These are phyloP conservation scores for Henckelia pumila DNA, from an alignment of 257 asterid species.

Conservation along the genomic window DNA sequence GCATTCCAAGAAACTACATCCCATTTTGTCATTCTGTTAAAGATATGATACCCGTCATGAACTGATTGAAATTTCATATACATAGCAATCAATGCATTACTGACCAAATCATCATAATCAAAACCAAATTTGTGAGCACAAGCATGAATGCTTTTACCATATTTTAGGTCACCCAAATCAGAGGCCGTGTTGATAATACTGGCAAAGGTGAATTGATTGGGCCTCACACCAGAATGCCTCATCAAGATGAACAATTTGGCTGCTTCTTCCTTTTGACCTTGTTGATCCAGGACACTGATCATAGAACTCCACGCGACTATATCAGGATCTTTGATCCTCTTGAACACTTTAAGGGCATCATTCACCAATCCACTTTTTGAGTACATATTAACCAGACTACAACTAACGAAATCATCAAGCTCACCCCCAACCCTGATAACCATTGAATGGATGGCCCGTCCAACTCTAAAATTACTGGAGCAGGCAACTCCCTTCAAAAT, in stretches of 20 bases:
- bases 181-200: conserved; percentile 61
- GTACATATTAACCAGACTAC: conserved; percentile 78
- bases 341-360: conserved; percentile 64
- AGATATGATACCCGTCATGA: conserved; percentile 53
- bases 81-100: conserved; percentile 79
- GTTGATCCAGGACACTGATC: conserved; percentile 66
- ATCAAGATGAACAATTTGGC: conserved; percentile 53
- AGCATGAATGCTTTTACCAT: conserved; percentile 74
- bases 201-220: conserved; percentile 76
- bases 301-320: conserved; percentile 76
- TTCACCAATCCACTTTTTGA: conserved; percentile 56
- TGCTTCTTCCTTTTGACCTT: conserved; percentile 72
- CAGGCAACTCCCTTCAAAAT: conserved; percentile 71
- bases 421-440: conserved; percentile 58
- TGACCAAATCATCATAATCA: conserved; percentile 49
- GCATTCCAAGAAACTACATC: conserved; percentile 81
- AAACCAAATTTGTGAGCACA: conserved; percentile 61
- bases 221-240: conserved; percentile 55
- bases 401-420: conserved; percentile 62
- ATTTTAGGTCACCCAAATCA: conserved; percentile 48
- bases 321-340: conserved; percentile 58
- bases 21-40: conserved; percentile 41
- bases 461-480: conserved; percentile 42
- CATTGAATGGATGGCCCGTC: conserved; percentile 65
- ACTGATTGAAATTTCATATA: conserved; percentile 61